Percentiles rank a stretch among this genome's conserved stretches.
These are phyloP conservation scores for Coffea eugenioides DNA, from an alignment of 257 asterid species.

Conservation along the genomic window DNA sequence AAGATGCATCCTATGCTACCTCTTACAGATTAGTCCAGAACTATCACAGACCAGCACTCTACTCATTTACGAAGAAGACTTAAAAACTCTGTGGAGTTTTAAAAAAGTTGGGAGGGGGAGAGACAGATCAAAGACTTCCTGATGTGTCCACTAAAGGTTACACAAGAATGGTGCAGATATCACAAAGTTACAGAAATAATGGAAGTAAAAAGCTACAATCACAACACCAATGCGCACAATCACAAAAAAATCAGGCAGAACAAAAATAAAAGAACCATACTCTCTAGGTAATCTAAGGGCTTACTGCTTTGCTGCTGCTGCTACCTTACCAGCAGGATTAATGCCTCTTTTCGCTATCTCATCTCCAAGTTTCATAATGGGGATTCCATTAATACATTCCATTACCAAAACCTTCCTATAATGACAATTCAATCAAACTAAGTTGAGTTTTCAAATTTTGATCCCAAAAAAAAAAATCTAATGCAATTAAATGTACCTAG, in stretches of 20 bases:
- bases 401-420: constrained; percentile 84
- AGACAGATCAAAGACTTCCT: neutral
- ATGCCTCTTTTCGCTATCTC: constrained; percentile 96
- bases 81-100: neutral
- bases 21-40: neutral
- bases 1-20: neutral
- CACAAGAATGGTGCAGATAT: neutral
- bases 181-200: neutral
- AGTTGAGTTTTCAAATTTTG: neutral
- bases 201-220: neutral
- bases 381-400: constrained; percentile 93
- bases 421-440: neutral
- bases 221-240: constrained; percentile 2
- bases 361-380: constrained; percentile 88
- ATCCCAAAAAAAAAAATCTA: constrained; percentile 1
- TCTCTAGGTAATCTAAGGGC: constrained; percentile 49
- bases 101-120: neutral
- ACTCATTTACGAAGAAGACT: neutral
- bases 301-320: constrained; percentile 96
- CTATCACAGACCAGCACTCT: neutral
- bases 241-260: constrained; percentile 11
- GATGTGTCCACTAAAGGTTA: no score
- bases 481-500: constrained; percentile 51
- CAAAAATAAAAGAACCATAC: constrained; percentile 35
- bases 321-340: constrained; percentile 82